These are phyloP conservation scores for Candida lessepsii DNA, from an alignment of 805 yeast genomes.

Conservation along the genomic window DNA sequence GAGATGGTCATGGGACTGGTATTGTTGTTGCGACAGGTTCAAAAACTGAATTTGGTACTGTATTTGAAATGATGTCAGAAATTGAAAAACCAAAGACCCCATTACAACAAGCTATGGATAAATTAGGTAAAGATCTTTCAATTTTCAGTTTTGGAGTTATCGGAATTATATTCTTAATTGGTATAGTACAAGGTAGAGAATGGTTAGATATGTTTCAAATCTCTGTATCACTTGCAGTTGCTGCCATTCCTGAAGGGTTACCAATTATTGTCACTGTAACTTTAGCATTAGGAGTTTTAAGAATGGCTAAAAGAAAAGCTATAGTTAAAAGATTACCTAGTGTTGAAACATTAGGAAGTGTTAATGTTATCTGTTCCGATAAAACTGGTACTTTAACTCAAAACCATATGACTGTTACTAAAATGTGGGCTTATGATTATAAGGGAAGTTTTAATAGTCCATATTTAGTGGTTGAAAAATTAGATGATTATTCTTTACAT, in stretches of 20 bases:
- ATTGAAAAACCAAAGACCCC: constrained; percentile 99
- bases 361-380: constrained; percentile 89
- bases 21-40: constrained; percentile 88
- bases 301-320: constrained; percentile 95
- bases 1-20: constrained; percentile 95
- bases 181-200: constrained; percentile 85
- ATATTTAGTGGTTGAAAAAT: constrained; percentile 47
- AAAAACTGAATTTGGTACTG: constrained; percentile 90
- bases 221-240: constrained; percentile 95
- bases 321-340: constrained; percentile 92
- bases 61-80: constrained; percentile 90
- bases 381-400: constrained; percentile 83
- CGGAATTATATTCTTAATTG: constrained; percentile 88
- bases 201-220: constrained; percentile 99
- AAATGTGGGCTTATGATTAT: constrained; percentile 73
- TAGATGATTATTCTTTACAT: constrained; percentile 39
- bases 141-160: constrained; percentile 81
- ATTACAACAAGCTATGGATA: constrained; percentile 91
- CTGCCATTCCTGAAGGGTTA: constrained; percentile 98
- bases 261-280: constrained; percentile 98
- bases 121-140: constrained; percentile 87
- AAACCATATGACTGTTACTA: constrained; percentile 87
- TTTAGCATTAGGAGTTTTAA: constrained; percentile 88
- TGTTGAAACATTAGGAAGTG: constrained; percentile 93
- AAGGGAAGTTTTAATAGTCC: constrained; percentile 39